phyloP scores from a whole-genome alignment of 129 eudicot species.

The Saposhnikovia divaricata region DNA sequence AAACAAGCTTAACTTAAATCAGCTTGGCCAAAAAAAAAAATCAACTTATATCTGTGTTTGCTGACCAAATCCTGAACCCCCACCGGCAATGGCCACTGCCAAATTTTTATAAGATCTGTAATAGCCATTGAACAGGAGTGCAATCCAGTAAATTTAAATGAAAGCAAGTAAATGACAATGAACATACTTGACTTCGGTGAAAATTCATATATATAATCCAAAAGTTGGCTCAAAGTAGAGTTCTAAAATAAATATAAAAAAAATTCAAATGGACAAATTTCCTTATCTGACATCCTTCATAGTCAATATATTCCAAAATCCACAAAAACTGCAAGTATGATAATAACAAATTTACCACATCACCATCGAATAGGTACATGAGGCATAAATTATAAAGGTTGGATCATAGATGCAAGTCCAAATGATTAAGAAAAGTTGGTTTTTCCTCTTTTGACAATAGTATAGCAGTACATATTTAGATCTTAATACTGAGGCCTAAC shows the following conservation, averaged over 20 bases:
- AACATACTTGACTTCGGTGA: no score
- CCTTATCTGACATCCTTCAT: background rate
- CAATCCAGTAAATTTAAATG: no score
- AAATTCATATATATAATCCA: no score
- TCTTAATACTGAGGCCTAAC: background rate
- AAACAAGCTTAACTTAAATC: no score
- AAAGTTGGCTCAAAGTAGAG: no score
- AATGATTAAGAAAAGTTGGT: background rate
- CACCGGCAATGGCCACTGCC: background rate
- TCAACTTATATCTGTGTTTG: no score
- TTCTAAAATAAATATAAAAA: no score
- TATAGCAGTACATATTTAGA: background rate
- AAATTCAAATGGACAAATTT: no score
- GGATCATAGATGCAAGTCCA: background rate
- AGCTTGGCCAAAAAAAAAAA: no score
- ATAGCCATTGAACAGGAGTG: no score
- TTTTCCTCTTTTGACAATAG: background rate
- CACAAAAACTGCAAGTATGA: background rate
- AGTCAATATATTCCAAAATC: background rate
- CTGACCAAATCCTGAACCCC: background rate
- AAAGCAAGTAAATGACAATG: no score
- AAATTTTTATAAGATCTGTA: no score
- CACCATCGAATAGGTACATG: background rate
- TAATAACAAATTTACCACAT: background rate
- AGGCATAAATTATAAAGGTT: background rate